Percentiles rank a stretch among this genome's conserved stretches.
These are phyloP conservation scores for Pezicula neosporulosa DNA, from an alignment of 2,329 filamentous ascomycete genomes.

Conservation along the genomic window DNA sequence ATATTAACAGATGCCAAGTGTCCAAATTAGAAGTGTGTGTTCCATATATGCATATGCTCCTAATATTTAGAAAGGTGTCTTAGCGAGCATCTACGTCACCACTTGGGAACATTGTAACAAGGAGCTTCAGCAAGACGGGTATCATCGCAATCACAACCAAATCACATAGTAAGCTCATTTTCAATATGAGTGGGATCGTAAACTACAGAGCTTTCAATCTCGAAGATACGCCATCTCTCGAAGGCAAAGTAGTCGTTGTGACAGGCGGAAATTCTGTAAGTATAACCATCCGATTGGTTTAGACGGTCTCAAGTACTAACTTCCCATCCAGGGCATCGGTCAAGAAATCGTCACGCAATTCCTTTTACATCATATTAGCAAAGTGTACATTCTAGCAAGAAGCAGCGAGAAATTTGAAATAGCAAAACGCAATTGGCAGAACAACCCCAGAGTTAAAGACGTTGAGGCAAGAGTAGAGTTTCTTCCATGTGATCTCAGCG, in stretches of 20 bases:
- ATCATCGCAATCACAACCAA: too few species aligned
- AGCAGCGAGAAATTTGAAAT: conserved; percentile 18
- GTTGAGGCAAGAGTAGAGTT: conserved; percentile 19
- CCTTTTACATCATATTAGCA: conserved; percentile 26
- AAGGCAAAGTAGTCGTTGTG: conserved; percentile 78
- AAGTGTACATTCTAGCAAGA: conserved; percentile 27
- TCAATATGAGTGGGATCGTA: conserved; percentile 24
- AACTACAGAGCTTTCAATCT: conserved; percentile 26
- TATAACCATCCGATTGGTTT: too few species aligned
- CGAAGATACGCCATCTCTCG: conserved; percentile 51
- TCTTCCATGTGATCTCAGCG: conserved; percentile 27
- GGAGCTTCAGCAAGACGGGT: too few species aligned
- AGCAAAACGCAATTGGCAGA: neutral
- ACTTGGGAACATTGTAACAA: too few species aligned
- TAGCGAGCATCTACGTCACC: too few species aligned
- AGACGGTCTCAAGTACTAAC: too few species aligned
- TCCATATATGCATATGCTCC: too few species aligned
- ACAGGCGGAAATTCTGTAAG: conserved; percentile 70
- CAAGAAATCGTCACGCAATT: conserved; percentile 29
- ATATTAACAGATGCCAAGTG: too few species aligned
- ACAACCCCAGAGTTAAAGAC: conserved; percentile 5
- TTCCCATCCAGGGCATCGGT: conserved; percentile 48
- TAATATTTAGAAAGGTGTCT: too few species aligned
- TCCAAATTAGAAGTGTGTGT: too few species aligned
- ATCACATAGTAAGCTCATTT: neutral